These are phyloP conservation scores for Citrus cavaleriei DNA, from an alignment of 345 rosid species.

Conservation along the genomic window DNA sequence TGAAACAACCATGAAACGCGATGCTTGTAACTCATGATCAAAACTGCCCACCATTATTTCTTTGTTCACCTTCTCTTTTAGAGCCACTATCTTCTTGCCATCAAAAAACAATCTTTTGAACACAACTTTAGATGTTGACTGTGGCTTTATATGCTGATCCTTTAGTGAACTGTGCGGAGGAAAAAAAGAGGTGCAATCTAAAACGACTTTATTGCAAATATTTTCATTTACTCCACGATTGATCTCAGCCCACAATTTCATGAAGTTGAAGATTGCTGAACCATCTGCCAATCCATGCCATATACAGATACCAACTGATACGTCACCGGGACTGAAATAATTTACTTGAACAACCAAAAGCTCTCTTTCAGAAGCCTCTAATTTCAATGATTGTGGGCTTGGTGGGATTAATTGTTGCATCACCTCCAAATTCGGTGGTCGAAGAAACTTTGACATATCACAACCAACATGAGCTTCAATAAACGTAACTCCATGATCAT, in stretches of 20 bases:
- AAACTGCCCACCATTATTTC: background rate
- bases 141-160: background rate
- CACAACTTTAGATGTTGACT: background rate
- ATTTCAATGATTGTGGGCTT: too few species aligned
- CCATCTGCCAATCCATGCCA: slow-evolving; percentile 26
- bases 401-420: slow-evolving; percentile 15
- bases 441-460: slow-evolving; percentile 11
- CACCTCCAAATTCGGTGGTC: background rate
- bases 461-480: slow-evolving; percentile 6
- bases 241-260: slow-evolving; percentile 17
- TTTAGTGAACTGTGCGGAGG: background rate
- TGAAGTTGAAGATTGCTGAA: background rate
- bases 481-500: slow-evolving; percentile 19
- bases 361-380: background rate
- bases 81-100: slow-evolving; percentile 2
- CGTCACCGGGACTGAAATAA: slow-evolving; percentile 23
- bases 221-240: background rate
- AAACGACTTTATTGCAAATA: too few species aligned
- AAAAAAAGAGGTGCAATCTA: slow-evolving; percentile 14
- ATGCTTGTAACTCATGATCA: background rate
- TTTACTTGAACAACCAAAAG: slow-evolving; percentile 20
- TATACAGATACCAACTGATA: slow-evolving; percentile 18
- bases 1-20: slow-evolving; percentile 2
- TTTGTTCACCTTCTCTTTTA: slow-evolving; percentile 8
- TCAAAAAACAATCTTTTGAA: slow-evolving; percentile 21